Percentiles rank a stretch among this genome's conserved stretches.
These are phyloP conservation scores for Phlegmacium glaucopus DNA, from an alignment of 768 basidiomycete species.

Conservation along the genomic window DNA sequence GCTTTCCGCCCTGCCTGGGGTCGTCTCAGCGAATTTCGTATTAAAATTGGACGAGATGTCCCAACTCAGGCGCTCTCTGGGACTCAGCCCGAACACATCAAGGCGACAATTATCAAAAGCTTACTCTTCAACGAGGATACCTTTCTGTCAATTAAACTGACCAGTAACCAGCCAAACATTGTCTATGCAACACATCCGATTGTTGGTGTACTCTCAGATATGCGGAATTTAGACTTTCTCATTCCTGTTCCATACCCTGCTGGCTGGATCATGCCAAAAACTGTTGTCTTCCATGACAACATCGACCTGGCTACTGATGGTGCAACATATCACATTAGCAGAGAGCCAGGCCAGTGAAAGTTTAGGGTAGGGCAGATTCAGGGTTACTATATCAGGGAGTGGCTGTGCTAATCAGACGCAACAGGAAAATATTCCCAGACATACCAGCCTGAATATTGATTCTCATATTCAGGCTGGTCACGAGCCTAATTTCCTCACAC, in stretches of 20 bases:
- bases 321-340: slow-evolving; percentile 4
- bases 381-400: too few relatives aligned
- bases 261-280: slow-evolving; percentile 1
- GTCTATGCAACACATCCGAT: slow-evolving; percentile 13
- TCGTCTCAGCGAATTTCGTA: slow-evolving; percentile 1
- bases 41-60: not conserved
- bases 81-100: slow-evolving; percentile 3
- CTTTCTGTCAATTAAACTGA: slow-evolving; percentile 6
- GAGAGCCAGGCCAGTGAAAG: too few relatives aligned
- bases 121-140: slow-evolving; percentile 7
- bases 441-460: too few relatives aligned
- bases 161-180: slow-evolving; percentile 10
- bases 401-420: too few relatives aligned
- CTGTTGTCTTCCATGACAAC: slow-evolving; percentile 12
- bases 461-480: too few relatives aligned
- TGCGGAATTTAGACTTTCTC: slow-evolving; percentile 10
- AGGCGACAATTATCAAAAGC: not conserved
- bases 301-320: not conserved
- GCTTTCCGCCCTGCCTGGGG: slow-evolving; percentile 13
- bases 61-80: not conserved
- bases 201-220: slow-evolving; percentile 7
- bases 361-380: too few relatives aligned
- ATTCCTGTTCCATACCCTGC: slow-evolving; percentile 1
- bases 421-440: too few relatives aligned
- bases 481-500: too few relatives aligned